Evolutionary conservation across 305 asterid genomes (phyloP).

Genomic region (Solanum hybrid): DNA sequence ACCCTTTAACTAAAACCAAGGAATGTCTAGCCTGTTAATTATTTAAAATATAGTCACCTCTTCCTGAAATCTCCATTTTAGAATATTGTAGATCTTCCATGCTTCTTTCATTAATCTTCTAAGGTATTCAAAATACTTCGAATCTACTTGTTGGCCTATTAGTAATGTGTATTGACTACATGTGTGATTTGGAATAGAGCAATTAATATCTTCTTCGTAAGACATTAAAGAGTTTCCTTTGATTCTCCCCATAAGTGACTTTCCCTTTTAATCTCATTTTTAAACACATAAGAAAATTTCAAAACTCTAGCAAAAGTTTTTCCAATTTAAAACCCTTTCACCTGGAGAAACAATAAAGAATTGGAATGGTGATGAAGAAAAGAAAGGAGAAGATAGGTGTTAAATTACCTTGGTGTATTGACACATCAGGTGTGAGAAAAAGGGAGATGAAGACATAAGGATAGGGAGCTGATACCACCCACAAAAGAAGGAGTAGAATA

Average conservation of each 20-base stretch:
- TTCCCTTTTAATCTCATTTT: not conserved
- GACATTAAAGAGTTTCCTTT: not conserved
- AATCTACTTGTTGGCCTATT: not conserved
- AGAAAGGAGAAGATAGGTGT: not conserved
- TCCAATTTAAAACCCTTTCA: not conserved
- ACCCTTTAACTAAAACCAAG: not conserved
- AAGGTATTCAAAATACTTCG: no score
- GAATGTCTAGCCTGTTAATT: not conserved
- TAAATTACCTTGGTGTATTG: not conserved
- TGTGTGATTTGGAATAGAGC: not conserved
- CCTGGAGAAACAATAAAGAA: not conserved
- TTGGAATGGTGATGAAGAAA: not conserved
- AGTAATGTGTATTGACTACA: not conserved
- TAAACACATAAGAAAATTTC: not conserved
- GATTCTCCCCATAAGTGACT: not conserved
- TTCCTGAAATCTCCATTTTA: not conserved
- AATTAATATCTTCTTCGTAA: not conserved
- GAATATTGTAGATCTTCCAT: not conserved
- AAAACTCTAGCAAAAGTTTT: not conserved
- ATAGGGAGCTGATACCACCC: not conserved
- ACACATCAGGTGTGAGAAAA: not conserved
- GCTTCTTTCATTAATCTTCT: not conserved
- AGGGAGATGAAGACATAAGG: not conserved
- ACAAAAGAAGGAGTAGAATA: not conserved
- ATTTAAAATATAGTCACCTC: not conserved